Evolutionary conservation across 2,329 filamentous ascomycete species (phyloP), one percentile per base, ranked within the genome.

Genomic region (Neurospora crassa): DNA sequence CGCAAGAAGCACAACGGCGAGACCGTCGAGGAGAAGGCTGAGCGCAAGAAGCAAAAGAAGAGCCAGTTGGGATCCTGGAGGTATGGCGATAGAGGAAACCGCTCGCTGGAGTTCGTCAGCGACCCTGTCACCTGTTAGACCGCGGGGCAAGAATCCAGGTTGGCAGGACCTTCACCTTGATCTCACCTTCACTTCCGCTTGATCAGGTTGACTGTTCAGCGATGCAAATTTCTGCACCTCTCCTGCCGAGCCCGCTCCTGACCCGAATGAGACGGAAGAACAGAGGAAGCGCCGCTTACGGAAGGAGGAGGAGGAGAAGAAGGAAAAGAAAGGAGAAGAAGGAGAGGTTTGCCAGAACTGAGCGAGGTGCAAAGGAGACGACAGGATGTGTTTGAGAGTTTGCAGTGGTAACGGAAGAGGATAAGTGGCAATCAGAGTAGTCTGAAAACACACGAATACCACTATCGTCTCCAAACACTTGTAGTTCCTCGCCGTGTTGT

Each of bases 201-300:
- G 47, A 29, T 59, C 14, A 16, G 20, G 43, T 59, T 16, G 47
- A 24, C 12, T 14, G 20, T 29, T 24, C 24, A 24, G 47, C 11
- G 12, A 29, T 29, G 2, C 81, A 84, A 59, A 84, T 83, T 76
- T 80, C 0, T 76, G 75, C 29, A 75, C 59, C 73, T 82, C 81
- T 72, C 78, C 79, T 1, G 81, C 82, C 79, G 77, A 78, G 74
- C 43, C 82, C 78, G 37, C 82, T 80, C 11, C 84, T 84, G 80
- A 91, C 20, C 81, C 83, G 0, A 82, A 84, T 0, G 92, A 94
- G 78, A 93, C 90, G 0, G 82, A 88, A 0, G 90, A 92, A 76
- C 86, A 93, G 77, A 89, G 85, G 75, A 82, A 84, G 1, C 91
- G 89, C 76, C 87, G 92, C 11, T 82, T 93, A 5, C 88, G 91